Evolutionary conservation across 148 eudicot species (phyloP).

Genomic region (Rhododendron molle): DNA sequence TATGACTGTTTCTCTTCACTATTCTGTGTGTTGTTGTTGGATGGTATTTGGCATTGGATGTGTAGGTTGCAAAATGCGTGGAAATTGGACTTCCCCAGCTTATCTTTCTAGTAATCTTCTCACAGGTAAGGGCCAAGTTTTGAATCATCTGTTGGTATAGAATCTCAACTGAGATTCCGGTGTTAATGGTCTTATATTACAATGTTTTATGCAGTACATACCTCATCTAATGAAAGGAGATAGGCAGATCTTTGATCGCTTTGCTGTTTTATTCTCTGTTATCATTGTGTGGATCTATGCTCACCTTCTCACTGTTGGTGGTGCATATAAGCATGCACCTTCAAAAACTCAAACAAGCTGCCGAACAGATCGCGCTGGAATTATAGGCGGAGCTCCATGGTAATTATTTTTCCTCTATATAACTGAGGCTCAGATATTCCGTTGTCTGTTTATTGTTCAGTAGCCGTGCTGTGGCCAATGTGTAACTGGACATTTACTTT

Average conservation of each 20-base stretch:
- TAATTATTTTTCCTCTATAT: constrained; percentile 14
- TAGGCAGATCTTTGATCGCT: constrained; percentile 62
- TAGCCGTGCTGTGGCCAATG: background rate
- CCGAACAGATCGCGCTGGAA: constrained; percentile 90
- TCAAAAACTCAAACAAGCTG: constrained; percentile 67
- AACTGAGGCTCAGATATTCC: background rate
- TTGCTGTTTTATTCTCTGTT: constrained; percentile 83
- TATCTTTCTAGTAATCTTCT: constrained; percentile 24
- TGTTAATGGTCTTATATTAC: background rate
- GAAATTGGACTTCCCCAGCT: constrained; percentile 29
- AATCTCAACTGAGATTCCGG: background rate
- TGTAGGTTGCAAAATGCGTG: constrained; percentile 22
- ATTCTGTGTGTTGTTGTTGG: background rate
- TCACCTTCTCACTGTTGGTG: constrained; percentile 77
- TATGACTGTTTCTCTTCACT: background rate
- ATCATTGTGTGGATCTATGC: constrained; percentile 86
- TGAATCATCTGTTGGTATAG: background rate
- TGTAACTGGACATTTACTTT: background rate
- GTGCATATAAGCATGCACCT: constrained; percentile 71
- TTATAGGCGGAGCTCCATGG: constrained; percentile 82
- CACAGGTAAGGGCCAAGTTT: constrained; percentile 20
- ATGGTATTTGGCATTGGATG: constrained; percentile 8
- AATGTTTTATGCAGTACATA: constrained; percentile 54
- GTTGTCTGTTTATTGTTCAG: background rate
- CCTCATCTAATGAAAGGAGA: constrained; percentile 75